Percentiles rank a stretch among this genome's conserved stretches.
phyloP scores from a whole-genome alignment of 805 yeast genomes.

The Wickerhamiella cacticola region DNA sequence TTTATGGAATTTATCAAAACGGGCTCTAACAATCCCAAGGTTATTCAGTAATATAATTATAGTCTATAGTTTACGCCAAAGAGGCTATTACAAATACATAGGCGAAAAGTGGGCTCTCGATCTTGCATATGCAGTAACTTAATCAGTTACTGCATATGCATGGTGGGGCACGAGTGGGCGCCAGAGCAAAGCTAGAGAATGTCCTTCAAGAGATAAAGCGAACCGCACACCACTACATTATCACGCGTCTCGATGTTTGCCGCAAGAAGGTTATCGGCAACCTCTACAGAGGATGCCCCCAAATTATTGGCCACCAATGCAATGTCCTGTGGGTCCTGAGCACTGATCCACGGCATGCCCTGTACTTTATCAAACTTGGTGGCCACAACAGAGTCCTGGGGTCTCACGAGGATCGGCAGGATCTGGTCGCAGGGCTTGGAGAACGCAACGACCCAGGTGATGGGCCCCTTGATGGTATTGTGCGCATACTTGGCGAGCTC shows the following conservation, averaged over 20 bases:
- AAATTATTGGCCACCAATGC: constrained; percentile 16
- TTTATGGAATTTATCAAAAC: not conserved
- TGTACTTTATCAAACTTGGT: constrained; percentile 60
- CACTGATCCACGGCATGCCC: constrained; percentile 86
- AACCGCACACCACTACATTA: constrained; percentile 49
- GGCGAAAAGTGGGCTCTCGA: too few species aligned
- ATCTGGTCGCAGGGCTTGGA: constrained; percentile 52
- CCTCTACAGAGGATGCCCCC: constrained; percentile 19
- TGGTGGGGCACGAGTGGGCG: too few species aligned
- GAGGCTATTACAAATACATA: too few species aligned
- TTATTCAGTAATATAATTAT: too few species aligned
- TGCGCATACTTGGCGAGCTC: constrained; percentile 50
- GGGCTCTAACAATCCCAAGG: not conserved
- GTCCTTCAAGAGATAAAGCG: constrained; percentile 55
- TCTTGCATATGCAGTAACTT: too few species aligned
- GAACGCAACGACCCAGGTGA: constrained; percentile 58
- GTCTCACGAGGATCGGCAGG: constrained; percentile 38
- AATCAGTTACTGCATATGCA: too few species aligned
- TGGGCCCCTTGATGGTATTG: constrained; percentile 24
- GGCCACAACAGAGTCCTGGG: constrained; percentile 46
- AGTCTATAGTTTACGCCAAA: too few species aligned
- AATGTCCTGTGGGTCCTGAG: constrained; percentile 34
- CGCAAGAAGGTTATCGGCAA: constrained; percentile 21
- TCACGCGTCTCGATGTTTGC: constrained; percentile 23
- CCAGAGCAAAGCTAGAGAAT: too few species aligned